These are phyloP conservation scores for Sarcodon sp. DNA, from an alignment of 768 basidiomycete genomes.

Conservation along the genomic window DNA sequence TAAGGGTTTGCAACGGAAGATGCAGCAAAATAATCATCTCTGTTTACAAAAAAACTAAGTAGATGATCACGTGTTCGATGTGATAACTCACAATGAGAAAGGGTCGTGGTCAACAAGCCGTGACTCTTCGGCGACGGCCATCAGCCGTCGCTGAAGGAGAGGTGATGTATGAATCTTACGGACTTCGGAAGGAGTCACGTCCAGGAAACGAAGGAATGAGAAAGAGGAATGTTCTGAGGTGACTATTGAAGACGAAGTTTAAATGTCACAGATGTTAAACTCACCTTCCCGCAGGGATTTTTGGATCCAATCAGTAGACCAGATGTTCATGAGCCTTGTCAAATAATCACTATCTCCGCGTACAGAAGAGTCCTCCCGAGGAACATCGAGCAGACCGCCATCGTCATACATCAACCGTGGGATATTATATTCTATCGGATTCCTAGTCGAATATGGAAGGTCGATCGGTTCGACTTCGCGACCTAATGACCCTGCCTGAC, in stretches of 20 bases:
- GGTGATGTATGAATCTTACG: constrained; percentile 49
- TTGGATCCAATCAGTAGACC: constrained; percentile 75
- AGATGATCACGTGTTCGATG: neutral
- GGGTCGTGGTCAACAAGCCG: constrained; percentile 24
- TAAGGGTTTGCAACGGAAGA: constrained; percentile 19
- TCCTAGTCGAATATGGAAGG: constrained; percentile 77
- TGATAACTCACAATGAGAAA: constrained; percentile 28
- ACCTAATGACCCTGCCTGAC: constrained; percentile 65
- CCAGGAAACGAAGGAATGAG: constrained; percentile 66
- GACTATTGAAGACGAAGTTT: constrained; percentile 6
- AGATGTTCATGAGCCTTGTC: constrained; percentile 74
- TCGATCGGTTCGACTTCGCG: constrained; percentile 82
- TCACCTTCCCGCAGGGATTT: constrained; percentile 54
- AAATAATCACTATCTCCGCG: constrained; percentile 42
- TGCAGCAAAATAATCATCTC: constrained; percentile 42
- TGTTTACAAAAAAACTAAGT: constrained; percentile 11
- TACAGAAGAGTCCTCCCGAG: constrained; percentile 37
- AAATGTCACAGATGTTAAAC: constrained; percentile 10
- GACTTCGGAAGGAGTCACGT: constrained; percentile 49
- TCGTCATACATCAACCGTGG: constrained; percentile 71
- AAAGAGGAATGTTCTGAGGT: constrained; percentile 40
- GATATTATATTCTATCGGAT: constrained; percentile 69
- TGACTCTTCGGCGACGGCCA: constrained; percentile 31
- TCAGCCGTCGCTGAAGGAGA: constrained; percentile 42
- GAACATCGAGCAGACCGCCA: constrained; percentile 58